Base-by-base conservation (phyloP, 108 stramenopile species). In the Cylindrotheca fusiformis region DNA sequence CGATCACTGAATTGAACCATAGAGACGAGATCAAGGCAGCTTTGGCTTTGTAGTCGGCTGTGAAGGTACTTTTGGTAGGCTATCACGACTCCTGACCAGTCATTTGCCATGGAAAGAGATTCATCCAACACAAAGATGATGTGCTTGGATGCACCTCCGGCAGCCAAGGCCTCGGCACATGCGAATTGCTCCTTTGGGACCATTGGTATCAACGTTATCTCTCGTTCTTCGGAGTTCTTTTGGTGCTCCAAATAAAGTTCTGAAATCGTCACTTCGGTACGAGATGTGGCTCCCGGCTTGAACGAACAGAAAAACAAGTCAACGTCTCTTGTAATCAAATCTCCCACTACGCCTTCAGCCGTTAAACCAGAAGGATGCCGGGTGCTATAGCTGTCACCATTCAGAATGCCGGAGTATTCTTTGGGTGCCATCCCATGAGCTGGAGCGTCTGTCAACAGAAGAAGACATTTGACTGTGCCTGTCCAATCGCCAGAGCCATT, bases 281-380 rank as follows among this genome's bases (percentile, higher is more conserved):
- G 32, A 14, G n/a, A 44, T 5, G 82, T 84, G 21, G 79, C 75
- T 24, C 48, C 32, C 17, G 79, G 83, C 46, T 84, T 75, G 48
- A 81, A 84, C 0, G 83, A 84, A 31, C 83, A 84, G 58, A 81
- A 60, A 60, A 84, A 78, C 6, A 84, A 55, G 50, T 80, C 77
- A 30, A 78, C 68, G 23, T 69, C 79, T 54, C 72, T 78, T 8
- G 44, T 10, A 2, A 83, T 32, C 72, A 80, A 54, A 21, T 50
- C 59, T 32, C 55, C 60, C 5, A 68, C 66, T 47, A 69, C 68
- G 49, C 63, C 50, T 26, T 78, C 55, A 0, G 60, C 32, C 18
- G 73, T 78, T 1, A 80, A 52, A 29, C 79, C 83, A 60, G 19
- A 44, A 21, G 83, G 79, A 47, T 84, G 83, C 12, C 76, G 68